Base-by-base conservation (phyloP, 306 rosid genomes). In the Herpetospermum pedunculosum region DNA sequence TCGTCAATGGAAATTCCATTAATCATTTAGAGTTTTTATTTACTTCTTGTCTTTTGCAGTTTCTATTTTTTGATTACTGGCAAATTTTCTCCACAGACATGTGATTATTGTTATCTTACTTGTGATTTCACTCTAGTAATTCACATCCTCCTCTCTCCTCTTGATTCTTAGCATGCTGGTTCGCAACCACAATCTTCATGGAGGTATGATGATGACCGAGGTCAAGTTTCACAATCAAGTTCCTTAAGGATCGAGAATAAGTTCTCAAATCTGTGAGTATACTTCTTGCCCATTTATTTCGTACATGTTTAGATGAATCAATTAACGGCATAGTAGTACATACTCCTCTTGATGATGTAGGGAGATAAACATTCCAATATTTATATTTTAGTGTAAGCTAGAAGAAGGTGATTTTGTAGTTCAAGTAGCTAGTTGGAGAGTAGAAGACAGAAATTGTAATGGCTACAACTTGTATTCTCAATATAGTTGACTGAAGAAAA, bases 201-300 rank as follows among this genome's bases (percentile, higher is more conserved):
- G 97, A 84, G 73, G 69, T 80, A 82, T 79, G 75, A 80, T 62
- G 81, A 78, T 83, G 80, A 58, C 72, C 65, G 68, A 53, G 72
- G 83, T 38, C 77, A 11, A 74, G 84, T 32, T 52, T 74, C 78
- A 60, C 79, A 83, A 73, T 80, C 89, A 69, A 82, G 78, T 83
- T 62, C 90, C 69, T 10, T 53, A 47, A 89, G 77, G 58, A 76
- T 84, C 62, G 90, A 89, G 77, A 89, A 87, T 86, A 89, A 88
- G 83, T 79, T 89, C 63, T 95, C 87, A 59, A 92, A 85, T 52
- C 82, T 87, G 99, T 95, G 84, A 89, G 99, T 83, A 70, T 70
- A 73, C 73, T 37, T 49, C 43, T 78, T 70, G 47, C 59, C 63
- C 28, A 23, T 75, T 28, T 43, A 69, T 68, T 68, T 26, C 34